Evolutionary conservation across 768 basidiomycete genomes (phyloP), one percentile per base, ranked within the genome.

Genomic region (Collybiopsis confluens): DNA sequence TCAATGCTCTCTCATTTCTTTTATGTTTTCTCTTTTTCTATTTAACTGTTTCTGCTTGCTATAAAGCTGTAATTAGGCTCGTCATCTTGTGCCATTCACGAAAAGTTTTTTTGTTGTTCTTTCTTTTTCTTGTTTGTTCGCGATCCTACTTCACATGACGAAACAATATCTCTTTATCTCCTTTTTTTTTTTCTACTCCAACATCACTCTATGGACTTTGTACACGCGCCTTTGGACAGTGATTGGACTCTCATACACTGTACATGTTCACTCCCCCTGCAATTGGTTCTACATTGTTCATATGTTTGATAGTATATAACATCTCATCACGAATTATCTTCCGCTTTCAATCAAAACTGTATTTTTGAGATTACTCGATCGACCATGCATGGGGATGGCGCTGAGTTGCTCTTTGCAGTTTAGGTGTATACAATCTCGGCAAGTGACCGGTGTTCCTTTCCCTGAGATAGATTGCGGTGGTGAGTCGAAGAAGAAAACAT

Each of bases 231-330:
- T 45, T n/a, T 43, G 77, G 74, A 79, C 74, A 71, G 72, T 77
- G 75, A 77, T 78, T 73, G 79, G 78, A 80, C 79, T 73, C 71
- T 75, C 66, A 67, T 73, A 78, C 77, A 77, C 69, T 71, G 78
- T 78, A 77, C 70, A 72, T 68, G 67, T 76, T 67, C n/a, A n/a
- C n/a, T n/a, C n/a, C n/a, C 61, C 62, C 38, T 45, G 23, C 44
- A 48, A 48, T 54, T 54, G 36, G 38, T 46, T 46, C 30, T 53
- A 53, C 52, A 53, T 42, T 33, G 27, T 33, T 45, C 43, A 13
- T 36, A 44, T 43, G 40, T 42, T 28, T 28, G 3, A 35, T 44
- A 21, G 51, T 52, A 52, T 30, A 48, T 48, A 48, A n/a, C n/a
- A n/a, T n/a, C n/a, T n/a, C n/a, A n/a, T 42, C 40, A 23, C 27